These are phyloP conservation scores for Cenococcum geophilum DNA, from an alignment of 495 filamentous ascomycete genomes.

Conservation along the genomic window DNA sequence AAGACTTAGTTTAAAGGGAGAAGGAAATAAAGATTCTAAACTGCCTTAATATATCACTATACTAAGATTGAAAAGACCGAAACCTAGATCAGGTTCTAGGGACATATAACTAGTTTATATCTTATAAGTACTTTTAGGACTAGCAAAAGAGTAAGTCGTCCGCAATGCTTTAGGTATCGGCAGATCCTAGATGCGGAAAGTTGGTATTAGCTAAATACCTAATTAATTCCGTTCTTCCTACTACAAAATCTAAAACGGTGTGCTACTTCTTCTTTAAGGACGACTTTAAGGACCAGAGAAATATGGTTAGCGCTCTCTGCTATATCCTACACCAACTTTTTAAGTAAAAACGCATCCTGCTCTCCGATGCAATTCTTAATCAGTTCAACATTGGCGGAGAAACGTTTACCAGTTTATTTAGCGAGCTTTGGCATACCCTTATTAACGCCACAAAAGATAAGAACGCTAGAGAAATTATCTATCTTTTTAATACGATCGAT, in stretches of 20 bases:
- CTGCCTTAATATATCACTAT: too few species aligned
- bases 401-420: not conserved
- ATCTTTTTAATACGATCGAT: not conserved
- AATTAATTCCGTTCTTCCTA: not conserved
- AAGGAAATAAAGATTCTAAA: too few species aligned
- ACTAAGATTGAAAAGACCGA: not conserved
- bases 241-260: not conserved
- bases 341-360: not conserved
- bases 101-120: not conserved
- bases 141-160: not conserved
- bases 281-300: conserved; percentile 10
- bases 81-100: not conserved
- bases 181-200: conserved; percentile 15
- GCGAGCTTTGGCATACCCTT: not conserved
- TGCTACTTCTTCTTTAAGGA: conserved; percentile 19
- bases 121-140: not conserved
- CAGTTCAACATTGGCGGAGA: not conserved
- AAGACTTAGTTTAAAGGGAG: too few species aligned
- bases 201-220: conserved; percentile 10
- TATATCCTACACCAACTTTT: conserved; percentile 6
- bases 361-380: not conserved
- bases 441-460: not conserved
- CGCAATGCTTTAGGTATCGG: conserved; percentile 4
- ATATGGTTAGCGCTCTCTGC: not conserved
- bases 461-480: not conserved